Base-by-base conservation (phyloP, 495 filamentous ascomycete species). In the Penicillium angulare region DNA sequence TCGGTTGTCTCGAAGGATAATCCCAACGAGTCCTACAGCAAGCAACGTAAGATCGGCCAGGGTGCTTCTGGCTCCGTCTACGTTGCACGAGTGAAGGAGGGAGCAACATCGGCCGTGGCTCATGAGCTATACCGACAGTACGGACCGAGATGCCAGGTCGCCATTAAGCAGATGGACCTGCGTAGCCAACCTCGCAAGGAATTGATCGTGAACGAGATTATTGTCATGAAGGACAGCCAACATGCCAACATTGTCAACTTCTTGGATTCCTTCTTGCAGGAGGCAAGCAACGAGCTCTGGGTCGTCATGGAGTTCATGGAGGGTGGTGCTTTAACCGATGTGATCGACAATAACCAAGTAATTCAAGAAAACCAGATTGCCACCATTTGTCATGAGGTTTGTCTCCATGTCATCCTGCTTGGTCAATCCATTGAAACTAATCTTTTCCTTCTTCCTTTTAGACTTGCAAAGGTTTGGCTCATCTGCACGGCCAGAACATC, bases 291-390 rank as follows among this genome's bases (percentile, higher is more conserved):
- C 52, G 95, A 98, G 65, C 79, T 98, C 22, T 98, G 93, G 93
- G 91, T 98, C 17, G 93, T 98, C 26, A 96, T 98, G 95, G 93
- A 98, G 70, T 98, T 93, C 61, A 97, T 98, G 95, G 93, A 97
- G 68, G 93, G 93, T 52, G 93, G 93, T 66, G 90, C 93, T 40
- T 73, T 98, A 64, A 98, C 95, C 0, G 95, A 98, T 78, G 91
- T 98, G 44, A 97, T 97, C 71, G 95, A 97, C 64, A 96, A 96
- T 69, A 98, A 97, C 68, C 81, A 81, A 9, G 75, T 81, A 43
- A 95, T 98, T 59, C 86, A 86, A 21, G 93, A 98, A 69, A 88
- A 95, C 64, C 93, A 98, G 65, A 98, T 98, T 61, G 90, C 93
- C 3, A 96, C 93, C 8, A 96, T 98, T 47, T 98, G 93, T 68